phyloP scores from a whole-genome alignment of 2,329 filamentous ascomycete species.

The Trichoderma hamatum region DNA sequence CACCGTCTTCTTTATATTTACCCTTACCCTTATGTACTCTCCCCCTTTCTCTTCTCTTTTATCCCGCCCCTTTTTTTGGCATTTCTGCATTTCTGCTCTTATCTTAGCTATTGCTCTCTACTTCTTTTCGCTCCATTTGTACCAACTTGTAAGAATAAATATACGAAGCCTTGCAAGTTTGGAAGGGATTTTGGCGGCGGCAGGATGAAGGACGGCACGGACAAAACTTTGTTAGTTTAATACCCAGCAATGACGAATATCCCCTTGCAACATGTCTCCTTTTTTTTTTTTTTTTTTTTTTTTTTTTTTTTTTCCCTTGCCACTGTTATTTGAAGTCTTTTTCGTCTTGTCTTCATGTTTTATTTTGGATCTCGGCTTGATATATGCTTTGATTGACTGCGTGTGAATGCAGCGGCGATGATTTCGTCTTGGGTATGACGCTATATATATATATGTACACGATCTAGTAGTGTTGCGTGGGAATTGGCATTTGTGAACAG shows the following conservation, averaged over 20 bases:
- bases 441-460: not conserved
- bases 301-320: not conserved
- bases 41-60: not conserved
- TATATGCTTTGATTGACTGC: not conserved
- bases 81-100: not conserved
- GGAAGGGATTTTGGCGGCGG: not conserved
- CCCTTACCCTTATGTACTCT: not conserved
- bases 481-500: not conserved
- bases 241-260: conserved; percentile 23
- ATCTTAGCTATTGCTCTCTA: not conserved
- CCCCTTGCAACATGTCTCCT: not conserved
- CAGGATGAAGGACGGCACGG: conserved; percentile 5
- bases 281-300: not conserved
- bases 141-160: not conserved
- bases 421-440: not conserved
- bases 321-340: not conserved
- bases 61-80: not conserved
- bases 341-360: not conserved
- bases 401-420: not conserved
- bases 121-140: not conserved
- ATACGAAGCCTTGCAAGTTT: not conserved
- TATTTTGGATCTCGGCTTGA: not conserved
- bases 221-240: conserved; percentile 6
- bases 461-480: not conserved
- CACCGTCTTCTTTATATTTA: not conserved